phyloP scores from a whole-genome alignment of 306 rosid genomes.

The Abrus precatorius region DNA sequence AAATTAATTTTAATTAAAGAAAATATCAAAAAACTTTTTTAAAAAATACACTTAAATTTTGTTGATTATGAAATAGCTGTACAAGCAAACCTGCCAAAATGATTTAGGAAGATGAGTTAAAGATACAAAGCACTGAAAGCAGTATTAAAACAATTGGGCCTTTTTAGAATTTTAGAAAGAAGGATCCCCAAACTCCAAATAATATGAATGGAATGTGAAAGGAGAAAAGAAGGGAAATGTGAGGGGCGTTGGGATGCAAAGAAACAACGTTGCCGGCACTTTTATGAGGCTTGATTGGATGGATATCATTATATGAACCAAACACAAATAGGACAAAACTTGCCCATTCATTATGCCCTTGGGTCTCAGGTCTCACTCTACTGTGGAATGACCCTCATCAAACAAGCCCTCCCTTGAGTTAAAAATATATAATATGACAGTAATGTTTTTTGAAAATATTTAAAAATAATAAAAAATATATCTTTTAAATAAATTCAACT shows the following conservation, averaged over 20 bases:
- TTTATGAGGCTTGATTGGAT: constrained; percentile 42
- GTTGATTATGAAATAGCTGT: too few relatives aligned
- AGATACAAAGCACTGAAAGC: too few relatives aligned
- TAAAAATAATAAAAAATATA: too few relatives aligned
- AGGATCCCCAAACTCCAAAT: background rate
- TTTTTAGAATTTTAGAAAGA: background rate
- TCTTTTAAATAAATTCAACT: background rate
- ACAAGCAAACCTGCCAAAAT: too few relatives aligned
- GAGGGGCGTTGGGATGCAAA: constrained; percentile 29
- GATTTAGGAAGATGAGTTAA: too few relatives aligned
- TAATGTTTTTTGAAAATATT: too few relatives aligned
- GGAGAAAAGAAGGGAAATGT: background rate
- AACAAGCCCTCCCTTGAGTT: too few relatives aligned
- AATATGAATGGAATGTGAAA: background rate
- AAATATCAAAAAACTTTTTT: too few relatives aligned
- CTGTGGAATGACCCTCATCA: background rate
- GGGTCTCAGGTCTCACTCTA: background rate
- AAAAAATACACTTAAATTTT: too few relatives aligned
- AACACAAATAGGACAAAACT: constrained; percentile 38
- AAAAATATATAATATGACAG: too few relatives aligned
- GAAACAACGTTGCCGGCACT: constrained; percentile 39
- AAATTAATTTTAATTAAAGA: too few relatives aligned
- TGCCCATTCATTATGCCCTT: background rate
- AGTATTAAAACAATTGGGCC: background rate
- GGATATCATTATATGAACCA: background rate